These are phyloP conservation scores for Phytophthora pinifolia DNA, from an alignment of 352 stramenopile genomes.

Conservation along the genomic window DNA sequence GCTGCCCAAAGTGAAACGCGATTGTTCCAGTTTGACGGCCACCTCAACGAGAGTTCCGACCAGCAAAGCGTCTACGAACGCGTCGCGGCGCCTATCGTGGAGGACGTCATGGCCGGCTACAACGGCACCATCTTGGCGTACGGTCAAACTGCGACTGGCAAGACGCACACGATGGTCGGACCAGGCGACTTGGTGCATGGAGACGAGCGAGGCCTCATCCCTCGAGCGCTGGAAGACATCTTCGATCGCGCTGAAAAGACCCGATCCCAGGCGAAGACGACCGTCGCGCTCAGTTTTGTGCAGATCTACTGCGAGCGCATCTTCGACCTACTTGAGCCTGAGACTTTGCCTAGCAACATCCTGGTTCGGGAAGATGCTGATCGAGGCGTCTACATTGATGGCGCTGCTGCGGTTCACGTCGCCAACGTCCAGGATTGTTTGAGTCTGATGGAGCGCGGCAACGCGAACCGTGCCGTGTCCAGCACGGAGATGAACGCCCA, in stretches of 20 bases:
- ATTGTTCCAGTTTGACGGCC: conserved; percentile 64
- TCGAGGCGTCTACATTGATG: conserved; percentile 66
- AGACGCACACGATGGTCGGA: conserved; percentile 75
- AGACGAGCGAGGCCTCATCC: conserved; percentile 53
- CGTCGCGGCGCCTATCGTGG: conserved; percentile 54
- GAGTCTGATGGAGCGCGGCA: conserved; percentile 43
- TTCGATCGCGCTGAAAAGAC: conserved; percentile 43
- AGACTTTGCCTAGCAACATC: conserved; percentile 43
- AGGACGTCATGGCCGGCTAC: conserved; percentile 64
- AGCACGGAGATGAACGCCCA: conserved; percentile 88
- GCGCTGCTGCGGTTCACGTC: conserved; percentile 43
- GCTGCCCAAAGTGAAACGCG: conserved; percentile 31
- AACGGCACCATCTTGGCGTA: conserved; percentile 74
- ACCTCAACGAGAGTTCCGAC: conserved; percentile 35
- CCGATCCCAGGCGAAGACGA: conserved; percentile 37
- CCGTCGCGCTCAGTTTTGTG: conserved; percentile 64
- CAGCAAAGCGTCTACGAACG: conserved; percentile 56
- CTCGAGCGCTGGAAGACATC: conserved; percentile 59
- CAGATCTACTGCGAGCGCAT: conserved; percentile 86
- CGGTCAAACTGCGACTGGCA: conserved; percentile 63
- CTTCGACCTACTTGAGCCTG: conserved; percentile 61
- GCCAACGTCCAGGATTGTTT: conserved; percentile 51
- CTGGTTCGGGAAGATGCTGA: conserved; percentile 64
- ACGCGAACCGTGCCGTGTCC: conserved; percentile 73
- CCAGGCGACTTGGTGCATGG: conserved; percentile 35